Conservation (phyloP, 352 stramenopile species). For the Phytophthora rubi region DNA sequence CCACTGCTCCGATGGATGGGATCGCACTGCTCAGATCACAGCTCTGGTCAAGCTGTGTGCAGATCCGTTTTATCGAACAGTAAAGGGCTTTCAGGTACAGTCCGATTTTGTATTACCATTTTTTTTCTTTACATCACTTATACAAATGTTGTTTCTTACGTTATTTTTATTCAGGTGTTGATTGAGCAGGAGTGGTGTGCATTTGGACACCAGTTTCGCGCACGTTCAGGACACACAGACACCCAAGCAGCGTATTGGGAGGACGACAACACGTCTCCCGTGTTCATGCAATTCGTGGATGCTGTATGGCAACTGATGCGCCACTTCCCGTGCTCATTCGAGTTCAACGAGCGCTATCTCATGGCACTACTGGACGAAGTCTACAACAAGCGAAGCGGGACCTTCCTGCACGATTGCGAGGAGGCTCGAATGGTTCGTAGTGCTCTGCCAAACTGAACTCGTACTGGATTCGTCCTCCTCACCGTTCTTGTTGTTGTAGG, state of each 20-base stretch:
- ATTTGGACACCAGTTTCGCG: constrained; percentile 99
- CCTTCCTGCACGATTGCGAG: constrained; percentile 97
- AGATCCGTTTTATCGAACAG: constrained; percentile 97
- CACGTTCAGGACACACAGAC: constrained; percentile 77
- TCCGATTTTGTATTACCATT: neutral
- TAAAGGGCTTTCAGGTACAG: constrained; percentile 92
- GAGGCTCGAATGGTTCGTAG: constrained; percentile 78
- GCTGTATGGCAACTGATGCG: constrained; percentile 97
- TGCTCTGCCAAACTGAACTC: neutral
- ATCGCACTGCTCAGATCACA: constrained; percentile 97
- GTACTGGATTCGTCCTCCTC: neutral
- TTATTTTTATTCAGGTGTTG: constrained; percentile 55
- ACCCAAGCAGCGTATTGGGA: constrained; percentile 87
- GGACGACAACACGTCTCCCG: constrained; percentile 96
- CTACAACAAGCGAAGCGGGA: constrained; percentile 97
- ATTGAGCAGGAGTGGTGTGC: constrained; percentile 99
- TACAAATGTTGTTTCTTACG: neutral
- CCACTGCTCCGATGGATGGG: constrained; percentile 99
- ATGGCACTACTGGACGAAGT: constrained; percentile 96
- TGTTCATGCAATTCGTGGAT: constrained; percentile 99
- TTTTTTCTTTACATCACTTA: neutral
- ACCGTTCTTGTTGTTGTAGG: constrained; percentile 31
- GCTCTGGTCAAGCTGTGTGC: constrained; percentile 96
- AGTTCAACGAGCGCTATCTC: constrained; percentile 96
- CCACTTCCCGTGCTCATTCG: constrained; percentile 97